Percentiles rank a stretch among this genome's conserved stretches.
phyloP scores from a whole-genome alignment of 2,329 filamentous ascomycete species.

The Phoma herbarum region DNA sequence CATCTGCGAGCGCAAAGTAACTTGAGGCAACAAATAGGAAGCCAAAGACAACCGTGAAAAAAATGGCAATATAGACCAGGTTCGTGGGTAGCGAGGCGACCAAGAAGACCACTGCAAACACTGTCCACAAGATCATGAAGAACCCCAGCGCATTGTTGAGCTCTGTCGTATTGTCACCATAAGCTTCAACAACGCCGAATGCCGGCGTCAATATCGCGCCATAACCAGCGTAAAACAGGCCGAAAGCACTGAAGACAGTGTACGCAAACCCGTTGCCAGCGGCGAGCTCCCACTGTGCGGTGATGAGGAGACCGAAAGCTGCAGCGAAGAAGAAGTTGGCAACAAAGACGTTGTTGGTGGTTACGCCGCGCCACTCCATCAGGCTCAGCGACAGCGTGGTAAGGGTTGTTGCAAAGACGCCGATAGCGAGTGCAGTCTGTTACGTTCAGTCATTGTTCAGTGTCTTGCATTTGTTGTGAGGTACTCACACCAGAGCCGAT shows the following conservation, averaged over 20 bases:
- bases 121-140: conserved; percentile 60
- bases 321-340: conserved; percentile 64
- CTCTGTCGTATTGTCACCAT: conserved; percentile 53
- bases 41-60: conserved; percentile 57
- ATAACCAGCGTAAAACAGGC: conserved; percentile 61
- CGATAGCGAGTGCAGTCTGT: conserved; percentile 61
- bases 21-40: conserved; percentile 56
- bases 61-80: conserved; percentile 59
- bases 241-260: conserved; percentile 64
- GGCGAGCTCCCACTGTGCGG: conserved; percentile 65
- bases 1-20: conserved; percentile 59
- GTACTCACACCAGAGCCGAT: conserved; percentile 38
- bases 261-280: conserved; percentile 63
- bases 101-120: conserved; percentile 58
- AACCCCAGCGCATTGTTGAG: conserved; percentile 62
- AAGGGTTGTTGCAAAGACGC: conserved; percentile 64
- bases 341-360: conserved; percentile 61
- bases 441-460: neutral
- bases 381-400: conserved; percentile 63
- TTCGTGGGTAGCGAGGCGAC: conserved; percentile 58
- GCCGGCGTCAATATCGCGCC: conserved; percentile 59
- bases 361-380: conserved; percentile 65
- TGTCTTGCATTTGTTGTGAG: conserved; percentile 18
- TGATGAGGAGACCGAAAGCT: conserved; percentile 62
- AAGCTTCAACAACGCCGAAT: conserved; percentile 57